Conservation (phyloP, 2,329 filamentous ascomycete genomes). For the Alternaria arbusti region DNA sequence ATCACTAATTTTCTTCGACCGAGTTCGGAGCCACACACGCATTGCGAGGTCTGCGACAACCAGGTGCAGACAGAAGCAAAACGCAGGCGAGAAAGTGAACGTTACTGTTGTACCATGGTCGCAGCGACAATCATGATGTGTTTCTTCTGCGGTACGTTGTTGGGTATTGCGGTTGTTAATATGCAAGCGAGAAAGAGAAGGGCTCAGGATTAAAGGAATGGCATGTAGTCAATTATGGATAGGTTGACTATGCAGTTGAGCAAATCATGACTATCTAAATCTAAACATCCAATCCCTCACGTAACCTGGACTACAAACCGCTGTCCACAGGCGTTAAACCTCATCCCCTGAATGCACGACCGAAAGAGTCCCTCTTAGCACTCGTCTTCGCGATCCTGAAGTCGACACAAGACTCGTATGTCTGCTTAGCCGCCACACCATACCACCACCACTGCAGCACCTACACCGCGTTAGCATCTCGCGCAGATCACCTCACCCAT, state of each 20-base stretch:
- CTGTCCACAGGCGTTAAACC: background rate
- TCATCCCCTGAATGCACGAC: slow-evolving; percentile 7
- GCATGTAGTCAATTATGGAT: background rate
- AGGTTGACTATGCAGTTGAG: background rate
- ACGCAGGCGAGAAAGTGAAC: slow-evolving; percentile 24
- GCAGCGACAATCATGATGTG: slow-evolving; percentile 27
- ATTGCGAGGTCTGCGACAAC: slow-evolving; percentile 39
- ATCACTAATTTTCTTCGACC: slow-evolving; percentile 32
- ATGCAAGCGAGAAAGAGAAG: slow-evolving; percentile 1
- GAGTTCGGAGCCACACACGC: slow-evolving; percentile 26
- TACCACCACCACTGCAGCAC: slow-evolving; percentile 70
- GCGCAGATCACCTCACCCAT: background rate
- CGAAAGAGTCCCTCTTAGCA: background rate
- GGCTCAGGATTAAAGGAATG: background rate
- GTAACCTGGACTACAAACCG: background rate
- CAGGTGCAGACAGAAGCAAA: slow-evolving; percentile 23
- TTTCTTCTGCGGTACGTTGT: slow-evolving; percentile 20
- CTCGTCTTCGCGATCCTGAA: slow-evolving; percentile 51
- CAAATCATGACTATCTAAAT: background rate
- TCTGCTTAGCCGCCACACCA: slow-evolving; percentile 61
- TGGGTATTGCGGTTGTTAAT: slow-evolving; percentile 24
- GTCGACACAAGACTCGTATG: slow-evolving; percentile 68
- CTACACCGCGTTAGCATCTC: slow-evolving; percentile 1
- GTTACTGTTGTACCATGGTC: slow-evolving; percentile 34
- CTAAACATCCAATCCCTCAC: background rate